phyloP scores from a whole-genome alignment of 2,329 filamentous ascomycete species.

The Myriosclerotinia curreyana region DNA sequence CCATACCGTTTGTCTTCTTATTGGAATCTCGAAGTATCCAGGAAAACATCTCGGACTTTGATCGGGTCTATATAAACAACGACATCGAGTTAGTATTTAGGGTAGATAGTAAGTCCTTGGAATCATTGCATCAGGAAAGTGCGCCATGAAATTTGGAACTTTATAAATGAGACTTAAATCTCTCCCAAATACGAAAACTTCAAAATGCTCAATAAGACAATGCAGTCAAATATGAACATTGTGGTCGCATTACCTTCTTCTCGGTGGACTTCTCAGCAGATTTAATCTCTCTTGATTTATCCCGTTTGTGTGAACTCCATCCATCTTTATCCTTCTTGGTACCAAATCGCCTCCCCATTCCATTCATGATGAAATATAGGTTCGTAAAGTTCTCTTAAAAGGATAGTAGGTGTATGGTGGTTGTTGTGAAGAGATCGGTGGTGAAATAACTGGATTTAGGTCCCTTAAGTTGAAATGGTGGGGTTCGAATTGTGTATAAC shows the following conservation, averaged over 20 bases:
- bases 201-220: constrained; percentile 14
- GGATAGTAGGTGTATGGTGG: background rate
- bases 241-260: constrained; percentile 47
- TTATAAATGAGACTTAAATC: background rate
- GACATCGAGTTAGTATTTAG: constrained; percentile 33
- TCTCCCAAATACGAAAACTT: constrained; percentile 17
- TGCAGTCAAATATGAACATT: constrained; percentile 19
- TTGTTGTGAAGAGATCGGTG: background rate
- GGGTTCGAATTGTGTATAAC: background rate
- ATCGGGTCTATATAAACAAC: constrained; percentile 45
- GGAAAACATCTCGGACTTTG: constrained; percentile 57
- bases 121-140: constrained; percentile 24
- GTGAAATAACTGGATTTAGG: background rate
- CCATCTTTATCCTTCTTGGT: constrained; percentile 66
- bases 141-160: constrained; percentile 22
- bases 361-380: background rate
- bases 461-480: background rate
- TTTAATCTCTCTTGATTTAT: constrained; percentile 51
- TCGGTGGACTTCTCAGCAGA: constrained; percentile 36
- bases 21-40: constrained; percentile 63
- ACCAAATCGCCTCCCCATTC: constrained; percentile 59
- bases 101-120: constrained; percentile 23
- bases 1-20: constrained; percentile 44
- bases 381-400: background rate
- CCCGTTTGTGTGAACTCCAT: constrained; percentile 46